These are phyloP conservation scores for Petunia secreta DNA, from an alignment of 257 asterid species.

Conservation along the genomic window DNA sequence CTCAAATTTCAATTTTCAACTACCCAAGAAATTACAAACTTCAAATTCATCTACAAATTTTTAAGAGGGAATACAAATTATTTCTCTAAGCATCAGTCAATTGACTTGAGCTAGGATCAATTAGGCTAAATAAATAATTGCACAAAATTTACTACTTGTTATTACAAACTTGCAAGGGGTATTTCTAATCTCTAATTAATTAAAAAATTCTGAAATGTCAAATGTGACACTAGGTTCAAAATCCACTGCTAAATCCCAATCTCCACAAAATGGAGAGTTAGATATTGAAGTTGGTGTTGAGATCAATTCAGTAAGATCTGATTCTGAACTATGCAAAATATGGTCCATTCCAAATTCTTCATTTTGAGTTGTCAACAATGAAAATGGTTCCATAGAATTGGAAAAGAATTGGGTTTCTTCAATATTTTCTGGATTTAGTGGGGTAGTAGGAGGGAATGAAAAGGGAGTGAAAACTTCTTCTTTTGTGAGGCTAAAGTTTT, in stretches of 20 bases:
- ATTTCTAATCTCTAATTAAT: not conserved
- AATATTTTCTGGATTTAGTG: slow-evolving; percentile 37
- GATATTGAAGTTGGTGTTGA: slow-evolving; percentile 52
- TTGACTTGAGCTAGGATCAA: slow-evolving; percentile 23
- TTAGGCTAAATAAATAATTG: slow-evolving; percentile 7
- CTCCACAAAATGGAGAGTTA: slow-evolving; percentile 38
- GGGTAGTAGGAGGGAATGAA: slow-evolving; percentile 50
- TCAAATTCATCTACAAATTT: not conserved
- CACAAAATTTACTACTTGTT: not conserved
- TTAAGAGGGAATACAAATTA: not conserved
- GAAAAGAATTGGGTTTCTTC: slow-evolving; percentile 35
- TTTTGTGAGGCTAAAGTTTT: slow-evolving; percentile 29
- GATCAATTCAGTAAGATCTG: slow-evolving; percentile 52
- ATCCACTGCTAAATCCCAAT: slow-evolving; percentile 46
- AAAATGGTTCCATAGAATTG: slow-evolving; percentile 41
- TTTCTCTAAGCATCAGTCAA: not conserved
- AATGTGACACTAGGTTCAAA: slow-evolving; percentile 41
- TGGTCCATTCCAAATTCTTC: slow-evolving; percentile 37
- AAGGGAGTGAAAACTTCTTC: slow-evolving; percentile 41
- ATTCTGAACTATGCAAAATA: slow-evolving; percentile 40
- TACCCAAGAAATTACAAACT: slow-evolving; percentile 15
- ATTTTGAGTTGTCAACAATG: slow-evolving; percentile 43
- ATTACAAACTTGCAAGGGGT: not conserved
- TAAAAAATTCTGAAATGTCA: slow-evolving; percentile 41
- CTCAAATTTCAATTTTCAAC: not conserved